Base-by-base conservation (phyloP, 1,284 basidiomycete genomes). In the Ceratobasidium sp. region DNA sequence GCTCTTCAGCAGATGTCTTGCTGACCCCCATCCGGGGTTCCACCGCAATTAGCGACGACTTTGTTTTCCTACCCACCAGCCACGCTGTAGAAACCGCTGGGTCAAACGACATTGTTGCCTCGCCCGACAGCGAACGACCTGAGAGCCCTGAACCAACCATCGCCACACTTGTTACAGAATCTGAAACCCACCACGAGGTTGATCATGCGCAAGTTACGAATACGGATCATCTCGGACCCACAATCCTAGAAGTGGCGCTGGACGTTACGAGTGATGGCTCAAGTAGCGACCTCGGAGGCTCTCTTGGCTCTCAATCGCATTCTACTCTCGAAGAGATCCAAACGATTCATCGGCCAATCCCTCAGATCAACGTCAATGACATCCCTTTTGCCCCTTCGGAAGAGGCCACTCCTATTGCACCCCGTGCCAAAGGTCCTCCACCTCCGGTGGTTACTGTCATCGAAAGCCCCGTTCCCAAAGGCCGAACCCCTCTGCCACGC, bases 141-240 rank as follows among this genome's bases (percentile, higher is more conserved):
- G 71, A 73, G 58, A 73, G 71, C 44, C 71, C 71, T 51, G 60
- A 46, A n/a, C 58, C 71, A 13, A 73, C 60, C 18, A 73, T 73
- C 18, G 42, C 40, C 18, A 73, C 56, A 44, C 44, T 73, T 39
- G 40, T 56, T 23, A 73, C 71, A 1, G 71, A 61, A 49, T 73
- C 71, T 46, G 60, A 64, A 26, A 39, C 55, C 3, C 55, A 67
- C 64, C 42, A 46, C 26, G 42, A 49, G 42, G 42, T 46, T 39
- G 42, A 67, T 20, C 40, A 49, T 28, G 42, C 39, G 13, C n/a
- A 10, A 15, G 42, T 40, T 40, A 44, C 10, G 40, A 67, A 46
- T 13, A 18, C 18, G 39, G 44, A 13, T 67, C 18, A 23, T n/a
- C 64, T 23, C 15, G 64, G 26, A 12, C 20, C 63, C 39, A 42